Conservation (phyloP, 192 early-diverging fungal species). For the Entomortierella parvispora region DNA sequence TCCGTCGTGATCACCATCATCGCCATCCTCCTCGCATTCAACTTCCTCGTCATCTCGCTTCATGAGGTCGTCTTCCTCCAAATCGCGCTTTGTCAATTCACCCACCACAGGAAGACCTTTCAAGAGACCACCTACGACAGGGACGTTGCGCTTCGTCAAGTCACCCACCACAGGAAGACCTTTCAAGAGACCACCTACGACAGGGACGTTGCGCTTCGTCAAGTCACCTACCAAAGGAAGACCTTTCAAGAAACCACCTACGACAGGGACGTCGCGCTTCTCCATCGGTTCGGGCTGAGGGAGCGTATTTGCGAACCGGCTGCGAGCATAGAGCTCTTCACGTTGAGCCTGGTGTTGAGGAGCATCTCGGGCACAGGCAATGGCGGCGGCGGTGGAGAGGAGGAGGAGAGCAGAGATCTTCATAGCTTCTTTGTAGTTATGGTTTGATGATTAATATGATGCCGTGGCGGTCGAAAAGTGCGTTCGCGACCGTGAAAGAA, state of each 20-base stretch:
- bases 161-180: not conserved
- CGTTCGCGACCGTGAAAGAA: too few species aligned
- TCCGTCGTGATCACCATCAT: not conserved
- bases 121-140: not conserved
- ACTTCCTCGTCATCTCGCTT: not conserved
- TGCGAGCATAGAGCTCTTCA: slow-evolving; percentile 1
- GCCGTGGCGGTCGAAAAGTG: too few species aligned
- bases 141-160: not conserved
- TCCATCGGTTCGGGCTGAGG: too few species aligned
- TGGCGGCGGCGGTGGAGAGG: not conserved
- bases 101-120: slow-evolving; percentile 4
- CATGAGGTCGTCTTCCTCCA: not conserved
- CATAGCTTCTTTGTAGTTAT: not conserved
- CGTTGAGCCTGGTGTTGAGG: not conserved
- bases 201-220: not conserved
- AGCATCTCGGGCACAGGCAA: not conserved
- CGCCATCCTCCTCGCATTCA: not conserved
- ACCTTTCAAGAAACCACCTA: not conserved
- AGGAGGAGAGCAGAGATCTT: not conserved
- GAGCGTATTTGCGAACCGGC: not conserved
- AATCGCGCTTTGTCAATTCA: not conserved
- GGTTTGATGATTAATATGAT: not conserved
- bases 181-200: too few species aligned
- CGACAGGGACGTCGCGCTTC: too few species aligned
- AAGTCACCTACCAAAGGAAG: not conserved